Evolutionary conservation across 331 rosid species (phyloP), one percentile per base, ranked within the genome.

Genomic region (Phaseolus coccineus): DNA sequence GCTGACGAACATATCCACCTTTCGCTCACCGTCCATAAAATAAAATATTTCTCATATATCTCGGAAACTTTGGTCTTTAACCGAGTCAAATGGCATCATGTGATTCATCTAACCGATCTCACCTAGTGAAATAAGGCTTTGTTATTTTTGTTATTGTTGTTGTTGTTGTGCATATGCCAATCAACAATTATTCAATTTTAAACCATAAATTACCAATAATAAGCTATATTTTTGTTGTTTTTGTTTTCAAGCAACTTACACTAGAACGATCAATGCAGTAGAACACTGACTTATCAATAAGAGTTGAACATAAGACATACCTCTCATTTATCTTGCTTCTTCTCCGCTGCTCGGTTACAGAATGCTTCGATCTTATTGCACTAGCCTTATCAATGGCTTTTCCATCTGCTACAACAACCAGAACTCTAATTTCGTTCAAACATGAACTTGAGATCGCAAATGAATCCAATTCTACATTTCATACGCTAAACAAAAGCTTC

Each of bases 261-360:
- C 55, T 50, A 68, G 24, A 69, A 50, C 52, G 28, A 71, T 51
- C 31, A 39, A 67, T 37, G 47, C 8, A 62, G 25, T 48, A 40
- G 58, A 65, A 40, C 74, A 70, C 16, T 74, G 46, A 31, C 75
- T 44, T 4, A 31, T 35, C 76, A 59, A 58, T 13, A 31, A 53
- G 52, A 57, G 27, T 33, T 30, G 77, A 57, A 59, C 82, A 58
- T 2, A 57, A 25, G 16, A 25, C 64, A 79, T 84, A 96, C 99
- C 99, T 91, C 91, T 96, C 99, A 72, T 96, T 96, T 83, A 96
- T 96, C 90, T 96, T 96, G 96, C 99, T 96, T 82, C 99, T 86
- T 73, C 99, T 88, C n/a, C 96, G 93, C 92, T 96, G 98, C 89
- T 96, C 99, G 4, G 99, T 96, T 6, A 96, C 98, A 4, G 99